phyloP scores from a whole-genome alignment of 1,139 yeast genomes.

The Suhomyces bokatorum region DNA sequence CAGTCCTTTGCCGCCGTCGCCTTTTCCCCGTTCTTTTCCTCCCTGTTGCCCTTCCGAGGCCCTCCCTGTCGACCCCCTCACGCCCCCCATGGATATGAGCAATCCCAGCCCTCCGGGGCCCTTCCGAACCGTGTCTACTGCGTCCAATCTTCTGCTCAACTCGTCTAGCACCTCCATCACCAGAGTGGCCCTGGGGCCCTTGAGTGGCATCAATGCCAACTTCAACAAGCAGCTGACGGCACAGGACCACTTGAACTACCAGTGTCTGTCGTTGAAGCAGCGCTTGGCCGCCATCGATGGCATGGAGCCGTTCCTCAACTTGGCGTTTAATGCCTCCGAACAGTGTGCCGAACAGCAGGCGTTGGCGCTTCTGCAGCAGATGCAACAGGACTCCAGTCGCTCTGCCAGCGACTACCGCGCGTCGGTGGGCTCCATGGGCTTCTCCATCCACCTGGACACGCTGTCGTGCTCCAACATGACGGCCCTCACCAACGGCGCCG shows the following conservation, averaged over 20 bases:
- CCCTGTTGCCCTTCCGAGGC: background rate
- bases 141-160: conserved; percentile 33
- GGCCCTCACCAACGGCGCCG: conserved; percentile 7
- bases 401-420: conserved; percentile 28
- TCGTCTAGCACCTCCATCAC: conserved; percentile 35
- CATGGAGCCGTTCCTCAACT: conserved; percentile 66
- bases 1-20: background rate
- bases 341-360: conserved; percentile 73
- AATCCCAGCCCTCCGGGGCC: conserved; percentile 20
- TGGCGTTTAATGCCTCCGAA: conserved; percentile 59
- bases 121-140: conserved; percentile 41
- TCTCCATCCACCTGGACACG: conserved; percentile 27
- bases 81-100: conserved; percentile 6
- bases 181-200: conserved; percentile 45
- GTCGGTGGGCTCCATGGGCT: conserved; percentile 29
- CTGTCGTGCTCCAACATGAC: conserved; percentile 18
- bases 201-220: conserved; percentile 36
- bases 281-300: conserved; percentile 67
- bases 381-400: conserved; percentile 15
- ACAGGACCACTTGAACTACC: conserved; percentile 71
- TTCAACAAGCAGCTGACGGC: conserved; percentile 68
- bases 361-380: conserved; percentile 49
- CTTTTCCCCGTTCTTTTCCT: background rate
- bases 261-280: conserved; percentile 60
- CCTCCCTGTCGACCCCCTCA: background rate